Base-by-base conservation (phyloP, 164 flowering plant genomes). In the Annona squamosa region DNA sequence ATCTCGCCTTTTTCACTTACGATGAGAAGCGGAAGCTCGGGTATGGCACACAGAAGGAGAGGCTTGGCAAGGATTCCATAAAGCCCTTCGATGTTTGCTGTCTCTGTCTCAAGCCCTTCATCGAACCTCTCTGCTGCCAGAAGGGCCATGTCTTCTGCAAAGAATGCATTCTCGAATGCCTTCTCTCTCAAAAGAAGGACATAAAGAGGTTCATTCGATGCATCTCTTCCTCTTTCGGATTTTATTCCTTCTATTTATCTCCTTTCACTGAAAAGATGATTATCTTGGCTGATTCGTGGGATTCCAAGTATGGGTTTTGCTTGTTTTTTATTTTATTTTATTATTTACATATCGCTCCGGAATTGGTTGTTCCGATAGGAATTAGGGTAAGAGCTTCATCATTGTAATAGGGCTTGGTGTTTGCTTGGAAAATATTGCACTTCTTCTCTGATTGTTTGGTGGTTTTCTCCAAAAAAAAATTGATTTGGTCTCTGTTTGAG, bases 21-120 rank as follows among this genome's bases (percentile, higher is more conserved):
- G 99, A 94, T 71, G 99, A 95, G 89, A 95, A 95, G 89, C 75
- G 84, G 46, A 93, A 93, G 80, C 87, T 94, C 3, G 98, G 98
- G 18, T 94, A 87, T 63, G 99, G 98, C 4, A 94, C 99, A 5
- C 98, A 95, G 86, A 89, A 74, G 86, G 99, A 95, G 86, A 77
- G 98, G 73, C 89, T 95, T 2, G 99, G 99, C 3, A 93, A 77
- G 80, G 99, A 95, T 74, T 95, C 98, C 5, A 88, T 95, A 2
- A 95, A 91, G 82, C 98, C 99, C 10, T 95, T 95, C 73, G 97
- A 95, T 70, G 85, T 91, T 0, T 93, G 98, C 65, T 84, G 82
- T 56, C 94, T 95, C 71, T 95, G 99, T 77, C 79, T 95, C 83
- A 95, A 95, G 84, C 96, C 96, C 12, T 83, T 91, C 45, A 89